phyloP scores from a whole-genome alignment of 257 asterid species.

The Jacaranda mimosifolia region DNA sequence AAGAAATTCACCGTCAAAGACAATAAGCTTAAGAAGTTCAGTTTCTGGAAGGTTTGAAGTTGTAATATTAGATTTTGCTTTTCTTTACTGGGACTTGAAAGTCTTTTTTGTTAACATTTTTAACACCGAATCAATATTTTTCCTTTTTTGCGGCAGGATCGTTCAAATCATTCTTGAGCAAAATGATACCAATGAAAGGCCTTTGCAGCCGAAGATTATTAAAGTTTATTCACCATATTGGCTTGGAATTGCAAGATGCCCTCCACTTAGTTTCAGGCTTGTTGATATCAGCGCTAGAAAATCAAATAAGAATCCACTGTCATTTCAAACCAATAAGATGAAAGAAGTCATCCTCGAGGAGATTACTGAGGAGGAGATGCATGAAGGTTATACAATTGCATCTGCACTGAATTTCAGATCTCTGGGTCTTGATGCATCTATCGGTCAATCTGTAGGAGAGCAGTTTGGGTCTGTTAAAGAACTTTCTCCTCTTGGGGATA shows the following conservation, averaged over 20 bases:
- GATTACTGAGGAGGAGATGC: slow-evolving; percentile 87
- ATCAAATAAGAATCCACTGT: slow-evolving; percentile 63
- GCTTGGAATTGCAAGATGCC: slow-evolving; percentile 87
- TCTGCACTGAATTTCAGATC: slow-evolving; percentile 84
- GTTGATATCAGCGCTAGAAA: slow-evolving; percentile 58
- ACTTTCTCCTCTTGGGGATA: slow-evolving; percentile 89
- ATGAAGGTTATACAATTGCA: slow-evolving; percentile 88
- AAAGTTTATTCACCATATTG: slow-evolving; percentile 91
- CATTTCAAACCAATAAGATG: slow-evolving; percentile 62
- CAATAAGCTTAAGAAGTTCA: slow-evolving; percentile 87
- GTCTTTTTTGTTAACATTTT: slow-evolving; percentile 22
- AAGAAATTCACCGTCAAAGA: slow-evolving; percentile 65
- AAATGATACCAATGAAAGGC: slow-evolving; percentile 60
- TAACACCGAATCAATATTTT: slow-evolving; percentile 11
- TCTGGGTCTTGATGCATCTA: slow-evolving; percentile 84
- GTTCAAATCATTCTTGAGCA: slow-evolving; percentile 92
- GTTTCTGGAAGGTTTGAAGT: slow-evolving; percentile 89
- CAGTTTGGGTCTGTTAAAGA: slow-evolving; percentile 85
- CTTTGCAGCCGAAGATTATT: slow-evolving; percentile 67
- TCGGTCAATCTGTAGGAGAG: slow-evolving; percentile 69
- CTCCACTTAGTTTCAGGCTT: slow-evolving; percentile 88
- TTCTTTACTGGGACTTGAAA: slow-evolving; percentile 16
- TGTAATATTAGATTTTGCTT: slow-evolving; percentile 16
- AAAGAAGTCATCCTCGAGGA: slow-evolving; percentile 77
- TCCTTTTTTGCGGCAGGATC: slow-evolving; percentile 58